Conservation (phyloP, 768 basidiomycete species). For the Lactifluus subvellereus region DNA sequence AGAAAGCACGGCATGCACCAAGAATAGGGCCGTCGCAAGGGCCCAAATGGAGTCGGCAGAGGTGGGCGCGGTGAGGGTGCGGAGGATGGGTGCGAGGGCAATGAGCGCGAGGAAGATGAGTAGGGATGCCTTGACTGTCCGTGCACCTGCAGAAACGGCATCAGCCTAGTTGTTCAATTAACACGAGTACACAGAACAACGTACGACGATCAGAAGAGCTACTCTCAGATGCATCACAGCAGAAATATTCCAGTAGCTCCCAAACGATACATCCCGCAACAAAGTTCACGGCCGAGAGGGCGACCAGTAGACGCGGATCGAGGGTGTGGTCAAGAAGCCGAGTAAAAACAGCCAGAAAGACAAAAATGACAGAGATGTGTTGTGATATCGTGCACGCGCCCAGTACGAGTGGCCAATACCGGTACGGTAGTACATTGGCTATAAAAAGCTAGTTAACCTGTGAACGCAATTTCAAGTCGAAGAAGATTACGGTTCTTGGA, state of each 20-base stretch:
- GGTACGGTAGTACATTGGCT: slow-evolving; percentile 81
- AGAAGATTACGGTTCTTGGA: slow-evolving; percentile 57
- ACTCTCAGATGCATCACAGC: slow-evolving; percentile 30
- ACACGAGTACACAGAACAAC: not conserved
- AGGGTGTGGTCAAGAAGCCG: slow-evolving; percentile 56
- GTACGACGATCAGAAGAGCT: slow-evolving; percentile 16
- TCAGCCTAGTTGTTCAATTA: not conserved
- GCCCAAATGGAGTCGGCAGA: slow-evolving; percentile 98
- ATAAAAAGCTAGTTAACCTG: slow-evolving; percentile 6
- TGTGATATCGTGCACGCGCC: slow-evolving; percentile 75
- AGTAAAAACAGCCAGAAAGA: slow-evolving; percentile 78
- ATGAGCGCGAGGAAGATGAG: slow-evolving; percentile 85
- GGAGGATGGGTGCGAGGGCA: slow-evolving; percentile 84
- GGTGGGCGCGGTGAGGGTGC: slow-evolving; percentile 89
- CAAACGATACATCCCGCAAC: slow-evolving; percentile 55
- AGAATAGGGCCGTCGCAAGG: slow-evolving; percentile 76
- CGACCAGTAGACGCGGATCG: slow-evolving; percentile 66
- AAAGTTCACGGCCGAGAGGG: slow-evolving; percentile 50
- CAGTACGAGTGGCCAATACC: slow-evolving; percentile 66
- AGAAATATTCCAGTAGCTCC: slow-evolving; percentile 46
- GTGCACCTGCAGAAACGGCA: slow-evolving; percentile 46
- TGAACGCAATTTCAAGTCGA: not conserved
- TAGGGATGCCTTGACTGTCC: slow-evolving; percentile 72
- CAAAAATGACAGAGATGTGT: slow-evolving; percentile 72
- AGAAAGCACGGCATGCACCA: slow-evolving; percentile 73